These are phyloP conservation scores for Tuber borchii DNA, from an alignment of 495 filamentous ascomycete species.

Conservation along the genomic window DNA sequence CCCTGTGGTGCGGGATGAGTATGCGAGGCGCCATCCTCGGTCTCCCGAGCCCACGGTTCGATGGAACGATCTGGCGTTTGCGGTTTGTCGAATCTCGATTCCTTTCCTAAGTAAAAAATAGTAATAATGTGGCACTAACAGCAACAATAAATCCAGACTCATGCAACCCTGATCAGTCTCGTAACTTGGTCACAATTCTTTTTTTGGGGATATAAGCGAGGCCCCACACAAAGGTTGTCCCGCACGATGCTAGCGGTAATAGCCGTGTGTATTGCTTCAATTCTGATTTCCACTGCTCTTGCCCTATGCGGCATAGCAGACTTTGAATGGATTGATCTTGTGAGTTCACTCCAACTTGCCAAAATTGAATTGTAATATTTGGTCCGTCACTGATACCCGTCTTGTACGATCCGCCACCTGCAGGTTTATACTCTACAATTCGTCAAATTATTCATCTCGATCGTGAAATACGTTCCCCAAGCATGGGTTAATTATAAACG, in stretches of 20 bases:
- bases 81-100: slow-evolving; percentile 42
- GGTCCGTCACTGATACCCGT: not conserved
- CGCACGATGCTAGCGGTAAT: slow-evolving; percentile 60
- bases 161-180: slow-evolving; percentile 63
- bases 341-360: slow-evolving; percentile 46
- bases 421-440: slow-evolving; percentile 77
- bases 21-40: slow-evolving; percentile 69
- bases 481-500: slow-evolving; percentile 72
- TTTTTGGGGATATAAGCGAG: slow-evolving; percentile 45
- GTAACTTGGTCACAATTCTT: slow-evolving; percentile 69
- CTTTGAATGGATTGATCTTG: slow-evolving; percentile 77
- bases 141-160: slow-evolving; percentile 41
- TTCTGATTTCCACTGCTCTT: slow-evolving; percentile 53
- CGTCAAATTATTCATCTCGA: slow-evolving; percentile 78
- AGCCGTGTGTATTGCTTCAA: slow-evolving; percentile 56
- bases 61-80: slow-evolving; percentile 85
- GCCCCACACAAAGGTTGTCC: slow-evolving; percentile 53
- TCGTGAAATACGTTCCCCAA: slow-evolving; percentile 91
- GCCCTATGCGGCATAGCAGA: slow-evolving; percentile 45
- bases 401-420: not conserved
- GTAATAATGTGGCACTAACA: not conserved
- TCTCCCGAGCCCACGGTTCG: slow-evolving; percentile 72
- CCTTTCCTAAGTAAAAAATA: not conserved
- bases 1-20: slow-evolving; percentile 67
- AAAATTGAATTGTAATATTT: slow-evolving; percentile 10